These are phyloP conservation scores for Rhizopogon roseolus DNA, from an alignment of 768 basidiomycete genomes.

Conservation along the genomic window DNA sequence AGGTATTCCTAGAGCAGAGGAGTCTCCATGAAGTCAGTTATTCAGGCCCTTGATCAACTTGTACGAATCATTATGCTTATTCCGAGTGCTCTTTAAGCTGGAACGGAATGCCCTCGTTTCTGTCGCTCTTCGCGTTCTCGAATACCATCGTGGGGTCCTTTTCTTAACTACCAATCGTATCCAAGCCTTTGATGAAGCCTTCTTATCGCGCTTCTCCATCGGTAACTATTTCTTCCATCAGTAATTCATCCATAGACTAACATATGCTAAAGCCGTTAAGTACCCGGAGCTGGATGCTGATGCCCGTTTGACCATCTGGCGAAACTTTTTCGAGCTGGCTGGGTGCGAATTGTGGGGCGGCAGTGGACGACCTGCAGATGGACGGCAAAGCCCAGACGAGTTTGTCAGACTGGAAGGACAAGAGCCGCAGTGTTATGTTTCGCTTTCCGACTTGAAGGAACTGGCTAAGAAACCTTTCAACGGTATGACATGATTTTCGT, in stretches of 20 bases:
- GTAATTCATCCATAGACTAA: background rate
- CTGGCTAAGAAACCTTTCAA: constrained; percentile 24
- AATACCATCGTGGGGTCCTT: constrained; percentile 57
- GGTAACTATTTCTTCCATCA: constrained; percentile 14
- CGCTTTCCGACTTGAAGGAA: constrained; percentile 13
- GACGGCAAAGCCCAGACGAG: background rate
- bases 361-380: background rate
- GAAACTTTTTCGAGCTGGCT: constrained; percentile 20
- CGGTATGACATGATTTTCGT: constrained; percentile 6
- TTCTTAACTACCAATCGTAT: constrained; percentile 46
- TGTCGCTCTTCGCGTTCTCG: constrained; percentile 58
- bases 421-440: constrained; percentile 6
- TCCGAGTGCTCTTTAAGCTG: constrained; percentile 17
- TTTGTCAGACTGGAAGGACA: constrained; percentile 6
- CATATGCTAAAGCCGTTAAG: constrained; percentile 14
- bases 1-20: constrained; percentile 70
- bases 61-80: background rate
- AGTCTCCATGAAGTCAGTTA: constrained; percentile 44
- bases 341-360: constrained; percentile 6
- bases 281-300: constrained; percentile 20
- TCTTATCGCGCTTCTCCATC: constrained; percentile 63
- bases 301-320: constrained; percentile 19
- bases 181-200: constrained; percentile 54
- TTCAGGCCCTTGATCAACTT: background rate
- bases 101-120: constrained; percentile 71